These are phyloP conservation scores for Fomitopsis serialis DNA, from an alignment of 768 basidiomycete genomes.

Conservation along the genomic window DNA sequence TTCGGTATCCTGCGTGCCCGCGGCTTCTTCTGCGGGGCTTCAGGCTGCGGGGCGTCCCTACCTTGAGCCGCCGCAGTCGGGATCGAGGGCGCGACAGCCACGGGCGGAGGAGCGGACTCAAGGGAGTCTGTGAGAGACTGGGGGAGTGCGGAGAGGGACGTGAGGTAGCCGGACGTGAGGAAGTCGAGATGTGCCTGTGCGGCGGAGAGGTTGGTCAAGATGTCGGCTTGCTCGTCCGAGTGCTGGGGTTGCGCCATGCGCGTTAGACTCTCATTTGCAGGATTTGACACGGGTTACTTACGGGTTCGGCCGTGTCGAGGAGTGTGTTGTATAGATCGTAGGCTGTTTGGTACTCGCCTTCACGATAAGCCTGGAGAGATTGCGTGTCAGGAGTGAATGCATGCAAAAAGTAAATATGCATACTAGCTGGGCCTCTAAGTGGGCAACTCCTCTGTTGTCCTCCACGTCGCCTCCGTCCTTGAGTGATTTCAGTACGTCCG, in stretches of 20 bases:
- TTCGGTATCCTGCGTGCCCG: conserved; percentile 66
- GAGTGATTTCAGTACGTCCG: conserved; percentile 42
- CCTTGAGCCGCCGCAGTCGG: conserved; percentile 2
- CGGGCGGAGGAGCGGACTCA: conserved; percentile 59
- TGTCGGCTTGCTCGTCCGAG: conserved; percentile 84
- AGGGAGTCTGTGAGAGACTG: conserved; percentile 44
- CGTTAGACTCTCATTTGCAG: not conserved
- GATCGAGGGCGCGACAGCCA: conserved; percentile 18
- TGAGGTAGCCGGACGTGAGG: conserved; percentile 64
- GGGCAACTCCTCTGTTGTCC: conserved; percentile 55
- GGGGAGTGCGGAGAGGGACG: conserved; percentile 56
- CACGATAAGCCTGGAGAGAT: conserved; percentile 63
- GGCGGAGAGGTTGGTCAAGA: conserved; percentile 80
- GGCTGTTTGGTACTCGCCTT: conserved; percentile 67
- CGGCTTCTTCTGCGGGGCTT: conserved; percentile 38
- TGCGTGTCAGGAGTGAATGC: not conserved
- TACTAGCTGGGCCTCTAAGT: conserved; percentile 88
- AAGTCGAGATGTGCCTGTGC: conserved; percentile 83
- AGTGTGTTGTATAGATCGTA: conserved; percentile 78
- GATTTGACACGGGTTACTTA: conserved; percentile 20
- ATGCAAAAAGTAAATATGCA: conserved; percentile 26
- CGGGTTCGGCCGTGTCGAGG: conserved; percentile 71
- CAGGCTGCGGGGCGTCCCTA: conserved; percentile 20
- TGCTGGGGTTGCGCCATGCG: conserved; percentile 36
- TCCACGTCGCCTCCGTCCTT: conserved; percentile 34